A percentile compares a stretch with the other conserved stretches of the same genome.
Conservation (phyloP, 306 rosid species). For the Pterocarpus macrocarpus region DNA sequence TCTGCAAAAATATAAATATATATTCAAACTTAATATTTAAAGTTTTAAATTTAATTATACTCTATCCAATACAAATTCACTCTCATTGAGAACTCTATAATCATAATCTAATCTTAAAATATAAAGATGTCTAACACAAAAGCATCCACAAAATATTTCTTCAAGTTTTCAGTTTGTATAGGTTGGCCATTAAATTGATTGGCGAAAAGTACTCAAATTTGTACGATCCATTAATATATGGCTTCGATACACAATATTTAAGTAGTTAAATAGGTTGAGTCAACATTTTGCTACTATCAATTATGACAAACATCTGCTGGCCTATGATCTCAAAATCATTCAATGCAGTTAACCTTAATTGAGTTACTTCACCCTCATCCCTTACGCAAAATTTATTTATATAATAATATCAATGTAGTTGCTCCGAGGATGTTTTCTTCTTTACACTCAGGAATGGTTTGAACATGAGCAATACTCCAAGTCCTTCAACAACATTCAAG, state of each 20-base stretch:
- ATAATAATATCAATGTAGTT: not conserved
- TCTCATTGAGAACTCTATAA: not conserved
- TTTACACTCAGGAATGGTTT: constrained; percentile 44
- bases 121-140: not conserved
- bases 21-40: not conserved
- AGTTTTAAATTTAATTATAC: no score
- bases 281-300: no score
- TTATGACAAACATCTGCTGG: no score
- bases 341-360: not conserved
- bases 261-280: no score
- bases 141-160: not conserved
- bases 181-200: not conserved
- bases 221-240: no score
- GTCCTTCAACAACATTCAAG: constrained; percentile 41
- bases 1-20: not conserved
- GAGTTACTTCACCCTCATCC: no score
- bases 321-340: not conserved
- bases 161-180: not conserved
- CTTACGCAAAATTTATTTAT: no score
- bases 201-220: not conserved
- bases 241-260: no score
- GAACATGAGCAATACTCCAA: constrained; percentile 42
- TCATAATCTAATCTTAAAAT: not conserved
- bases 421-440: constrained; percentile 17
- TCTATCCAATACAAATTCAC: not conserved